Base-by-base conservation (phyloP, 2,329 filamentous ascomycete species). In the Nemania serpens region DNA sequence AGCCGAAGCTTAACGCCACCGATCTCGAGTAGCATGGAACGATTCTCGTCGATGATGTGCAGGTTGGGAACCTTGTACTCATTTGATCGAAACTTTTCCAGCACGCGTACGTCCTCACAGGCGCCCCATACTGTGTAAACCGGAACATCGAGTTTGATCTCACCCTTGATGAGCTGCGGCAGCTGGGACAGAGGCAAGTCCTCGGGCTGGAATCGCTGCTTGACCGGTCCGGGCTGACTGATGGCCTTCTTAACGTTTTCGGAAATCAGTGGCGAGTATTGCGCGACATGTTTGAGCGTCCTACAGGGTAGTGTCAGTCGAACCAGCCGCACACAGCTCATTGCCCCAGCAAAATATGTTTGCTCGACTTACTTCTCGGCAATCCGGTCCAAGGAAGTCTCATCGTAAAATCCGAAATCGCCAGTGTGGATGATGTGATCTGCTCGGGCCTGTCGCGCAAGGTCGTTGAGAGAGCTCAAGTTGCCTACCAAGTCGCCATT, bases 81-180 rank as follows among this genome's bases (percentile, higher is more conserved):
- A 68, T 91, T 91, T 12, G 95, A 97, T 65, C 95, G 87, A 78
- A 99, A 96, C 81, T 97, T 97, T 78, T 99, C 95, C 72, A 99
- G 79, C 29, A 99, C 95, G 59, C 95, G 89, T 18, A 99, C 95
- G 83, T 99, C 95, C 78, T 99, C 95, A 74, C 95, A 99, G 49
- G 95, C 95, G 74, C 95, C 95, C 95, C 95, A 99, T 39, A 99
- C 95, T 42, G 95, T 99, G 80, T 97, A 98, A 58, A 99, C 95
- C 0, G 95, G 95, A 59, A 99, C 90, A 64, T 99, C 93, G 59
- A 99, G 88, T 74, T 92, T 96, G 73, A 96, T 84, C 68, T 90
- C 90, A 76, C 93, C 93, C 77, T 87, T 91, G 67, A 99, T 85
- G 70, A 99, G 92, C 71, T 91, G 86, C 22, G 94, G 86, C 37